Evolutionary conservation across 2,329 filamentous ascomycete genomes (phyloP).

Genomic region (Pseudogymnoascus sp.): DNA sequence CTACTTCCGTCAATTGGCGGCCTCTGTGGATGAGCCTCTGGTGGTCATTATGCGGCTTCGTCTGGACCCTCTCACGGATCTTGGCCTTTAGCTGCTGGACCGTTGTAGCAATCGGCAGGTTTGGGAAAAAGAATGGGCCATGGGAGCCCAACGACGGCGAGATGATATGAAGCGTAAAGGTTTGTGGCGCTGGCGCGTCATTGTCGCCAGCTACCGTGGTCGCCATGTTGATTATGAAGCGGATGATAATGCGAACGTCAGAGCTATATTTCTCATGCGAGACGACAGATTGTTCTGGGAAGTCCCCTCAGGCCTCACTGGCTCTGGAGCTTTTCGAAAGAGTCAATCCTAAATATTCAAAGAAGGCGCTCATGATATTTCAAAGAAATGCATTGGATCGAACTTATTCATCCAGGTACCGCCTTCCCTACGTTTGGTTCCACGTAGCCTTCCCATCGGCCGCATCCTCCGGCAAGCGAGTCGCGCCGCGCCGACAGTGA

Average conservation of each 20-base stretch:
- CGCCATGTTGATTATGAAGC: slow-evolving; percentile 1
- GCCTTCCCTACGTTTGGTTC: slow-evolving; percentile 2
- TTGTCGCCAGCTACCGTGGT: background rate
- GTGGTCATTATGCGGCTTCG: slow-evolving; percentile 43
- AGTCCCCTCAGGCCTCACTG: background rate
- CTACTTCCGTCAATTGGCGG: slow-evolving; percentile 43
- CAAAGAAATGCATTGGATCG: background rate
- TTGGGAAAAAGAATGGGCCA: slow-evolving; percentile 40
- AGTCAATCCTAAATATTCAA: background rate
- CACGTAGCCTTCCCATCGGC: slow-evolving; percentile 8
- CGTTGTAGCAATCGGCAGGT: slow-evolving; percentile 41
- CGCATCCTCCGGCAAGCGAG: slow-evolving; percentile 4
- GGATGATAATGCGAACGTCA: background rate
- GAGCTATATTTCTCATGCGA: background rate
- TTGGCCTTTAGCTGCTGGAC: slow-evolving; percentile 49
- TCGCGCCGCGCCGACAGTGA: background rate
- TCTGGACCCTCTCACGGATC: slow-evolving; percentile 40
- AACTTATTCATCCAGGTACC: slow-evolving; percentile 8
- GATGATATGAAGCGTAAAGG: slow-evolving; percentile 48
- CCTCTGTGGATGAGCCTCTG: slow-evolving; percentile 55
- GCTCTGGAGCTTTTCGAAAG: background rate
- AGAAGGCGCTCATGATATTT: background rate
- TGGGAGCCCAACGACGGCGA: slow-evolving; percentile 49
- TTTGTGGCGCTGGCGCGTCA: slow-evolving; percentile 17
- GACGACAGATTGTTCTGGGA: background rate